Conservation (phyloP, 768 basidiomycete genomes). For the Udeniomyces megalosporus region DNA sequence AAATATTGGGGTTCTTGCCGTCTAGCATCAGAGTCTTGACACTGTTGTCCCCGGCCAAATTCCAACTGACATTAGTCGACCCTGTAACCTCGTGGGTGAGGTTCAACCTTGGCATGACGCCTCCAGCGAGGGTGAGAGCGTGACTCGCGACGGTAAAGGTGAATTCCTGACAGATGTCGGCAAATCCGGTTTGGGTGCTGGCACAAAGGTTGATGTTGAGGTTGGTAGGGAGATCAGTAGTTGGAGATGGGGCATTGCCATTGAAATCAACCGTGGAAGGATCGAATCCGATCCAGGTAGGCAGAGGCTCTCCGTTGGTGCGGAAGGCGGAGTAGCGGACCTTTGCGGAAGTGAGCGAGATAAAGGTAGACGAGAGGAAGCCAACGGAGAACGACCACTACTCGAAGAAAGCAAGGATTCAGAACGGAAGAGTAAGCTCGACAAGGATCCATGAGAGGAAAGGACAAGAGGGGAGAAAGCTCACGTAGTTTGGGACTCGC, state of each 20-base stretch:
- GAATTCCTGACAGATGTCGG: slow-evolving; percentile 44
- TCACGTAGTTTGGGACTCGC: slow-evolving; percentile 7
- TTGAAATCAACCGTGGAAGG: slow-evolving; percentile 53
- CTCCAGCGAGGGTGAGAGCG: slow-evolving; percentile 41
- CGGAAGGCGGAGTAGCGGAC: slow-evolving; percentile 50
- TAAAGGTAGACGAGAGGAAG: slow-evolving; percentile 50
- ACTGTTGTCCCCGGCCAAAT: slow-evolving; percentile 26
- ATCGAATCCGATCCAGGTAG: slow-evolving; percentile 61
- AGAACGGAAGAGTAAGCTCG: neutral
- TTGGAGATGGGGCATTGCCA: slow-evolving; percentile 47
- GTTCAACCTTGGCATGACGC: slow-evolving; percentile 47
- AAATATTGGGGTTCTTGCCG: slow-evolving; percentile 40
- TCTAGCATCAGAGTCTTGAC: slow-evolving; percentile 46
- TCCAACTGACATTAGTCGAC: slow-evolving; percentile 24
- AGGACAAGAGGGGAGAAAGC: neutral
- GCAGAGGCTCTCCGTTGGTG: slow-evolving; percentile 51
- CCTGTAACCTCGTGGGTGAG: slow-evolving; percentile 46
- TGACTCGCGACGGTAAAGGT: slow-evolving; percentile 50
- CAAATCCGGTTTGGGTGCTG: slow-evolving; percentile 25
- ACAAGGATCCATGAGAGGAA: neutral
- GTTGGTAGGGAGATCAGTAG: neutral
- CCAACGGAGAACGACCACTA: slow-evolving; percentile 36
- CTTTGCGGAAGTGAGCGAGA: slow-evolving; percentile 26
- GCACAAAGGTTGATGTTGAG: slow-evolving; percentile 4
- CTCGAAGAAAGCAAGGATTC: neutral